A percentile compares a stretch with the other conserved stretches of the same genome.
These are phyloP conservation scores for Phialocephala sp. DNA, from an alignment of 2,329 filamentous ascomycete genomes.

Conservation along the genomic window DNA sequence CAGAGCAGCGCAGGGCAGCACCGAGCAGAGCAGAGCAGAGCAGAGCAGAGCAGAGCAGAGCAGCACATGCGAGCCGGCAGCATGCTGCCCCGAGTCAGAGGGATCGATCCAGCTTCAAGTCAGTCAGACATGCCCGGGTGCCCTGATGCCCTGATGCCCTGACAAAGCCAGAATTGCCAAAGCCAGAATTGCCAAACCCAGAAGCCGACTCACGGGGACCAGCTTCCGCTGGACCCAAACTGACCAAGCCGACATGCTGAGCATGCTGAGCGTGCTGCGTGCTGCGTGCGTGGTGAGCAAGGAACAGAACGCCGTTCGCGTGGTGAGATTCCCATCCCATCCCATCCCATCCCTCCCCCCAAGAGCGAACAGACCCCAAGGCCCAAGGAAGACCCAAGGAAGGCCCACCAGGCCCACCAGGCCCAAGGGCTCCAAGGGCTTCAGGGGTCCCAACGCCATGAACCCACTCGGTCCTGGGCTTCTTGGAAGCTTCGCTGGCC, in stretches of 20 bases:
- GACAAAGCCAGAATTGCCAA: neutral
- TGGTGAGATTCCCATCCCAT: neutral
- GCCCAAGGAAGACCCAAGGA: too few relatives aligned
- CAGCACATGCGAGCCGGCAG: too few relatives aligned
- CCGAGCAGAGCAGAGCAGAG: too few relatives aligned
- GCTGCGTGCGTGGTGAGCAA: neutral
- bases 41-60: neutral
- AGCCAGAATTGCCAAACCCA: neutral
- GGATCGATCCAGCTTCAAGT: neutral
- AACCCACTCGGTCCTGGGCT: neutral
- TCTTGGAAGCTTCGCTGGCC: conserved; percentile 5
- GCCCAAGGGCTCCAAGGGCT: too few relatives aligned
- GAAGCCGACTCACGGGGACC: conserved; percentile 11
- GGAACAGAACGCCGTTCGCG: too few relatives aligned
- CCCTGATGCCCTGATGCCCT: neutral
- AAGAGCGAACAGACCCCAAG: neutral
- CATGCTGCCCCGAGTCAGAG: too few relatives aligned
- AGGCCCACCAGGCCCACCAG: too few relatives aligned
- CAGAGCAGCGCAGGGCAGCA: too few relatives aligned
- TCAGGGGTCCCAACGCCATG: neutral
- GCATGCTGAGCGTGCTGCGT: too few relatives aligned
- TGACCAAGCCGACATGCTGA: neutral
- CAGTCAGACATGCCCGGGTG: neutral
- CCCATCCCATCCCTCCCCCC: neutral
- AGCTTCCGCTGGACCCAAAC: conserved; percentile 15